These are phyloP conservation scores for Suillus decipiens DNA, from an alignment of 768 basidiomycete genomes.

Conservation along the genomic window DNA sequence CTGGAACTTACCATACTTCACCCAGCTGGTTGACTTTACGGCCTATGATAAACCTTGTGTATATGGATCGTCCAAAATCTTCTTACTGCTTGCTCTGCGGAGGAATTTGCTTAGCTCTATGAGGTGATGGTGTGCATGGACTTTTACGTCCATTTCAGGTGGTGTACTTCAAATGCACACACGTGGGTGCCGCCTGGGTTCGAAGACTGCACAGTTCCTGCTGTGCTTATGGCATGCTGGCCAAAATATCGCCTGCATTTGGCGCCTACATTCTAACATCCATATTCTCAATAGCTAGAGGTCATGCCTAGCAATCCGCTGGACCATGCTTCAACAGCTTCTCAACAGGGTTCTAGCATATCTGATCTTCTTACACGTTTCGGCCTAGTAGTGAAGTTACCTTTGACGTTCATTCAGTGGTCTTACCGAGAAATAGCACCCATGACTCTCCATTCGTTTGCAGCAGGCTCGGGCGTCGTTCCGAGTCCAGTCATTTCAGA, in stretches of 20 bases:
- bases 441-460: background rate
- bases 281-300: background rate
- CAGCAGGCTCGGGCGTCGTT: background rate
- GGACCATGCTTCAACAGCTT: background rate
- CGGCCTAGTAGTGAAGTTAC: background rate
- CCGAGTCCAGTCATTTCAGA: background rate
- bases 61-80: background rate
- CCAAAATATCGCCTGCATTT: background rate
- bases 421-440: background rate
- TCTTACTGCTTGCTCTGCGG: background rate
- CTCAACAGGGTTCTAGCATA: background rate
- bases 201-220: background rate
- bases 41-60: background rate
- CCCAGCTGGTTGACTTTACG: background rate
- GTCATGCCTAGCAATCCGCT: background rate
- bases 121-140: background rate
- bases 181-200: background rate
- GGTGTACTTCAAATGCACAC: background rate
- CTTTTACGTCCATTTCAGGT: background rate
- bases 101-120: background rate
- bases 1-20: too few species aligned
- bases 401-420: background rate
- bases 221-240: background rate
- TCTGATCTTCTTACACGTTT: background rate
- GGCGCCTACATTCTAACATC: background rate